These are phyloP conservation scores for Wickerhamomyces queroliae DNA, from an alignment of 805 yeast species.

Conservation along the genomic window DNA sequence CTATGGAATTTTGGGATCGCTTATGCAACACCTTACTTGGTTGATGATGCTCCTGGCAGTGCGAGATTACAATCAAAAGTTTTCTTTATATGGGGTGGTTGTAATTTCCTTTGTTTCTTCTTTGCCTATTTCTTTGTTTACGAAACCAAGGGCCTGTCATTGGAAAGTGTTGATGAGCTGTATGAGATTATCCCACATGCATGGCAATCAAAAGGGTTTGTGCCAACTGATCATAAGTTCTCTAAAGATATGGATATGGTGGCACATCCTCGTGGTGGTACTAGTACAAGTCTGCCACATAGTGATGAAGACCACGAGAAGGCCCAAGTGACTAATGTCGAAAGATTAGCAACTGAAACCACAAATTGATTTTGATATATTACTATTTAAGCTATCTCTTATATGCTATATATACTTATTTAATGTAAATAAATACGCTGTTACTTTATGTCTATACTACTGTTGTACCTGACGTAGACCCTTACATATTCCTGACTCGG, in stretches of 20 bases:
- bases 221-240: conserved; percentile 29
- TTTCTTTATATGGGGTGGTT: conserved; percentile 75
- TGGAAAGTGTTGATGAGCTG: conserved; percentile 64
- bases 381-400: too few relatives aligned
- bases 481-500: too few relatives aligned
- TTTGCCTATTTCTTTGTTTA: conserved; percentile 52
- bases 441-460: too few relatives aligned
- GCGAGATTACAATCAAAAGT: conserved; percentile 59
- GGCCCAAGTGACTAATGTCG: neutral
- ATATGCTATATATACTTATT: too few relatives aligned
- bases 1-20: conserved; percentile 70
- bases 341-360: neutral
- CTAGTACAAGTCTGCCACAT: neutral
- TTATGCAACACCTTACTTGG: conserved; percentile 70
- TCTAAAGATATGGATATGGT: conserved; percentile 12
- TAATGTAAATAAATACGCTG: too few relatives aligned
- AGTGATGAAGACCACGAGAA: conserved; percentile 3
- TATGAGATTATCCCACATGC: conserved; percentile 33
- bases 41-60: conserved; percentile 55
- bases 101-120: conserved; percentile 48
- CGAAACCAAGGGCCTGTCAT: conserved; percentile 62
- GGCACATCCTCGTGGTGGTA: conserved; percentile 4
- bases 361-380: too few relatives aligned
- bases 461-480: too few relatives aligned
- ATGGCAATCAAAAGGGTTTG: conserved; percentile 26